These are phyloP conservation scores for Anthoceros angustus DNA, from an alignment of 225 moss, liverwort and hornwort genomes.

Conservation along the genomic window DNA sequence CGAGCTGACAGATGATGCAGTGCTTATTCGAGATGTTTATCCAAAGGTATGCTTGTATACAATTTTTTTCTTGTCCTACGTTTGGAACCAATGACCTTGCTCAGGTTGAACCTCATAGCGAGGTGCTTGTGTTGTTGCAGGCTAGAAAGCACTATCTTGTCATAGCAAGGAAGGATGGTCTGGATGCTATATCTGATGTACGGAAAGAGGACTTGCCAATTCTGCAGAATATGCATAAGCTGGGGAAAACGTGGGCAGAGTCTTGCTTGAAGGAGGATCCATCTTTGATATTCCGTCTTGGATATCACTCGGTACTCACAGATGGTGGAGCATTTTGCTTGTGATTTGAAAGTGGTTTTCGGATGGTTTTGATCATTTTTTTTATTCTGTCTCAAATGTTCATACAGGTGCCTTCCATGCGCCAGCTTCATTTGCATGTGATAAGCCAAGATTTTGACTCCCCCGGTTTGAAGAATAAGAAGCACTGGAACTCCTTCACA, in stretches of 20 bases:
- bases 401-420: slow-evolving; percentile 66
- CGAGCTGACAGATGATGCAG: slow-evolving; percentile 53
- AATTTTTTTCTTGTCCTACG: background rate
- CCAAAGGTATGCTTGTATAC: slow-evolving; percentile 34
- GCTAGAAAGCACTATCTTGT: slow-evolving; percentile 69
- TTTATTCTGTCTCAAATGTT: background rate
- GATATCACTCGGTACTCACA: slow-evolving; percentile 63
- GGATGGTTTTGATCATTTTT: background rate
- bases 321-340: background rate
- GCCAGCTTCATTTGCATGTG: slow-evolving; percentile 79
- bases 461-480: slow-evolving; percentile 69
- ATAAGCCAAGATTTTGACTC: slow-evolving; percentile 86
- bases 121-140: slow-evolving; percentile 16
- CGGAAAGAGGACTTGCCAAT: slow-evolving; percentile 33
- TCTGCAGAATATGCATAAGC: slow-evolving; percentile 46
- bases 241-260: slow-evolving; percentile 58
- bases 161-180: slow-evolving; percentile 44
- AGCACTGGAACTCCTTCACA: slow-evolving; percentile 97
- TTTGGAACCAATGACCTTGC: background rate
- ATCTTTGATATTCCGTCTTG: slow-evolving; percentile 50
- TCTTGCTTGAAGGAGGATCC: slow-evolving; percentile 36
- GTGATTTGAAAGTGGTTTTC: background rate
- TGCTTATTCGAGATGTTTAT: slow-evolving; percentile 50
- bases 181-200: slow-evolving; percentile 55
- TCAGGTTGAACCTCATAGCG: background rate